phyloP scores from a whole-genome alignment of 1,139 yeast species.

The Taphrina confusa region DNA sequence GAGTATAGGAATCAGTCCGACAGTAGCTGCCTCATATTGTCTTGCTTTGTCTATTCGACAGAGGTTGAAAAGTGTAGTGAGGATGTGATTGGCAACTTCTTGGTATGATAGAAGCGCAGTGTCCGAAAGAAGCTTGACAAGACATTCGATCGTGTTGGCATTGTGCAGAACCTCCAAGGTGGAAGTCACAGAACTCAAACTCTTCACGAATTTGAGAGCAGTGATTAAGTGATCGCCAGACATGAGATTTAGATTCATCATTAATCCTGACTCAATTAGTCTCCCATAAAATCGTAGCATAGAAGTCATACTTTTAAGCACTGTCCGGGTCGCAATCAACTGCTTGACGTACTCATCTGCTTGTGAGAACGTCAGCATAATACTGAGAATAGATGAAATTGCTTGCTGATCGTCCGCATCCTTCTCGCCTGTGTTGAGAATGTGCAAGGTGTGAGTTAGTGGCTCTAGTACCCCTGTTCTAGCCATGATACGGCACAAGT shows the following conservation, averaged over 20 bases:
- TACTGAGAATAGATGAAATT: conserved; percentile 42
- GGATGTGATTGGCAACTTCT: conserved; percentile 43
- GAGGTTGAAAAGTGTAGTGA: conserved; percentile 52
- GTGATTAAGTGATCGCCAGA: conserved; percentile 40
- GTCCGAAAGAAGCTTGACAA: conserved; percentile 40
- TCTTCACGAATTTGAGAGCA: conserved; percentile 45
- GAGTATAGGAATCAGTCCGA: conserved; percentile 59
- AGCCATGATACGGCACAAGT: conserved; percentile 58
- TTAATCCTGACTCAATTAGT: conserved; percentile 27
- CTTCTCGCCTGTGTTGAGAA: conserved; percentile 41
- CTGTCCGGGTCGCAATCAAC: conserved; percentile 41
- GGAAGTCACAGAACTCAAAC: conserved; percentile 44
- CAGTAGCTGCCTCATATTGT: conserved; percentile 57
- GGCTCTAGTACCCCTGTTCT: conserved; percentile 56
- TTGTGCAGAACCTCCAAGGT: conserved; percentile 43
- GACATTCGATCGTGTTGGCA: conserved; percentile 45
- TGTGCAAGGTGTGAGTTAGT: conserved; percentile 52
- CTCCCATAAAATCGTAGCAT: background rate
- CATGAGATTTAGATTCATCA: conserved; percentile 41
- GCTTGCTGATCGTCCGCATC: conserved; percentile 32
- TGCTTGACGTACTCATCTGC: conserved; percentile 46
- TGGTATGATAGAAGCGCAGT: conserved; percentile 28
- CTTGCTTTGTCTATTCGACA: conserved; percentile 59
- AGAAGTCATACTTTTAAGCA: conserved; percentile 30
- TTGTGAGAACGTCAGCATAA: conserved; percentile 44